These are phyloP conservation scores for Eucalyptus erythrocorys DNA, from an alignment of 345 rosid species.

Conservation along the genomic window DNA sequence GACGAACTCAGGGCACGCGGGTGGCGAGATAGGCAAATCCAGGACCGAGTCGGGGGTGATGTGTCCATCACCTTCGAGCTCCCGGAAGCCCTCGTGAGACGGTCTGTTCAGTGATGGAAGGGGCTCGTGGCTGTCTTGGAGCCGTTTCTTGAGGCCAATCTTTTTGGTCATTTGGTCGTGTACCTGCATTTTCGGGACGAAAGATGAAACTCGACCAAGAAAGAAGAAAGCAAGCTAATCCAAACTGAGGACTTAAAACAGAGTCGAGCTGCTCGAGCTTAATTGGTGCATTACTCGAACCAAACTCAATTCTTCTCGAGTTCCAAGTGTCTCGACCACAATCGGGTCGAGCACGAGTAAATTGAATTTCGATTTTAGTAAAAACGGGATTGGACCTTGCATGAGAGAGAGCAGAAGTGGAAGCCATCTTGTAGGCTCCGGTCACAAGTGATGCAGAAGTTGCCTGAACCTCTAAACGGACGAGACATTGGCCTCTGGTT, in stretches of 20 bases:
- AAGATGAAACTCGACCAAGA: background rate
- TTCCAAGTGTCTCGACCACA: background rate
- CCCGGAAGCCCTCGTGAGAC: background rate
- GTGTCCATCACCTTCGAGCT: background rate
- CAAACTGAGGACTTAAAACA: background rate
- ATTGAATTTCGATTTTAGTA: background rate
- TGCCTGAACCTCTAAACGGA: conserved; percentile 57
- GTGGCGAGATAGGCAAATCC: background rate
- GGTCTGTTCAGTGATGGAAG: background rate
- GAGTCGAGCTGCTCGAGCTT: background rate
- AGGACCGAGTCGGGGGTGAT: conserved; percentile 1
- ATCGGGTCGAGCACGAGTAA: background rate
- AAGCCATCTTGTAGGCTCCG: conserved; percentile 61
- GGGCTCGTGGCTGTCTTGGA: background rate
- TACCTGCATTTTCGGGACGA: background rate
- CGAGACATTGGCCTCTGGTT: conserved; percentile 67
- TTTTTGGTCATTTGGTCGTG: background rate
- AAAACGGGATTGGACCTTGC: conserved; percentile 45
- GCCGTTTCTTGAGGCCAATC: background rate
- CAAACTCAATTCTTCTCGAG: background rate
- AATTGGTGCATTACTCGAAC: background rate
- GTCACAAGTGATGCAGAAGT: conserved; percentile 57
- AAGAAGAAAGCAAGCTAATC: background rate
- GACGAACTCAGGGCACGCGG: background rate
- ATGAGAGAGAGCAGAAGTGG: conserved; percentile 70